Evolutionary conservation across 2,329 filamentous ascomycete genomes (phyloP).

Genomic region (Ophiognomonia clavigignenti-juglandacearum): DNA sequence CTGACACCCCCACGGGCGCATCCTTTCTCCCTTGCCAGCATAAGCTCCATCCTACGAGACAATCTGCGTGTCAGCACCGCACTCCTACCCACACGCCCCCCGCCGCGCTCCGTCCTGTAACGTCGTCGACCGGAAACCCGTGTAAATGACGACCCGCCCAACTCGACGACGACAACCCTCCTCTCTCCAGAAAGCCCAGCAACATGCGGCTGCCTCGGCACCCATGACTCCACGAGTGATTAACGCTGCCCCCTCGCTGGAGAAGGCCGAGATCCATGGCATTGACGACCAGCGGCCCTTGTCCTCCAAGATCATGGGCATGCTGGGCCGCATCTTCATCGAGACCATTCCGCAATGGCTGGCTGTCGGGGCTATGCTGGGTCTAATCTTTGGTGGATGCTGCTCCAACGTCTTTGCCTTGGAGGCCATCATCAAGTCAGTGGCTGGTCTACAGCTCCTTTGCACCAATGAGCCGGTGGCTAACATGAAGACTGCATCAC

Average conservation of each 20-base stretch:
- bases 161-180: constrained; percentile 38
- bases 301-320: constrained; percentile 44
- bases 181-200: constrained; percentile 37
- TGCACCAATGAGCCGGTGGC: constrained; percentile 1
- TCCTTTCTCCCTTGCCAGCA: neutral
- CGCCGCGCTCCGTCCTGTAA: constrained; percentile 2
- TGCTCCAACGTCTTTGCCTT: constrained; percentile 78
- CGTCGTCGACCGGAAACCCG: constrained; percentile 16
- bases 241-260: constrained; percentile 47
- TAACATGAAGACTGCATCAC: constrained; percentile 16
- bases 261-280: constrained; percentile 51
- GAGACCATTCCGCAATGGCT: constrained; percentile 60
- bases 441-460: constrained; percentile 14
- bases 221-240: constrained; percentile 43
- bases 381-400: constrained; percentile 82
- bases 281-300: constrained; percentile 48
- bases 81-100: too few relatives aligned
- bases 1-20: neutral
- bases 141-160: constrained; percentile 36
- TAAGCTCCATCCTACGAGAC: constrained; percentile 1
- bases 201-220: constrained; percentile 32
- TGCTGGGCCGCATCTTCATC: constrained; percentile 48
- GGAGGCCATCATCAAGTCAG: constrained; percentile 90
- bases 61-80: constrained; percentile 6
- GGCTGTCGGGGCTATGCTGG: constrained; percentile 63